phyloP scores from a whole-genome alignment of 148 eudicot genomes.

The Silene uniflora region DNA sequence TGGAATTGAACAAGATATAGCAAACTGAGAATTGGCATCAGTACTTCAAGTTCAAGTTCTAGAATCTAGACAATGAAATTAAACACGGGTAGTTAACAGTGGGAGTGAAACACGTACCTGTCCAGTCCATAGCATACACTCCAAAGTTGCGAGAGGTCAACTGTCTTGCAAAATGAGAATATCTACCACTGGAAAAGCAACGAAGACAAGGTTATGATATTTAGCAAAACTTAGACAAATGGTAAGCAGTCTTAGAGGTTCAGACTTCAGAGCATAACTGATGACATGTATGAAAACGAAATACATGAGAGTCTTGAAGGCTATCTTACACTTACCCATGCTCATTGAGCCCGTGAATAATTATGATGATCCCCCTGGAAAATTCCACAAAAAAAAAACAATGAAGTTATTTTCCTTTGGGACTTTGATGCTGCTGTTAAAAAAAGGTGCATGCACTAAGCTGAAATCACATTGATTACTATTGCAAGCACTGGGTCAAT shows the following conservation, averaged over 20 bases:
- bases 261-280: not conserved
- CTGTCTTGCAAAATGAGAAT: constrained; percentile 73
- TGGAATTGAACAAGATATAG: not conserved
- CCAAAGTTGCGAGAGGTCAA: constrained; percentile 60
- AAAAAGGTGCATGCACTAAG: not conserved
- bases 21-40: constrained; percentile 8
- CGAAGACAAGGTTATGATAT: constrained; percentile 5
- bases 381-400: not conserved
- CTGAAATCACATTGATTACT: not conserved
- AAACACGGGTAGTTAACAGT: not conserved
- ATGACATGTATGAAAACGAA: not conserved
- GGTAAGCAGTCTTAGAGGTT: not conserved
- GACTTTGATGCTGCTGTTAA: not conserved
- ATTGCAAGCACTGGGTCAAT: too few species aligned
- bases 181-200: constrained; percentile 65
- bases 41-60: not conserved
- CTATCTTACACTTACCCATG: constrained; percentile 55
- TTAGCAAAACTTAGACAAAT: not conserved
- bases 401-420: not conserved
- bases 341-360: constrained; percentile 94
- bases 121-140: constrained; percentile 97
- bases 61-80: not conserved
- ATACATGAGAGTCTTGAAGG: not conserved
- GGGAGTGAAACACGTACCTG: constrained; percentile 41
- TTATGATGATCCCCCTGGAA: constrained; percentile 86